These are phyloP conservation scores for Zygnema cylindricum DNA, from an alignment of 139 green algal species.

Conservation along the genomic window DNA sequence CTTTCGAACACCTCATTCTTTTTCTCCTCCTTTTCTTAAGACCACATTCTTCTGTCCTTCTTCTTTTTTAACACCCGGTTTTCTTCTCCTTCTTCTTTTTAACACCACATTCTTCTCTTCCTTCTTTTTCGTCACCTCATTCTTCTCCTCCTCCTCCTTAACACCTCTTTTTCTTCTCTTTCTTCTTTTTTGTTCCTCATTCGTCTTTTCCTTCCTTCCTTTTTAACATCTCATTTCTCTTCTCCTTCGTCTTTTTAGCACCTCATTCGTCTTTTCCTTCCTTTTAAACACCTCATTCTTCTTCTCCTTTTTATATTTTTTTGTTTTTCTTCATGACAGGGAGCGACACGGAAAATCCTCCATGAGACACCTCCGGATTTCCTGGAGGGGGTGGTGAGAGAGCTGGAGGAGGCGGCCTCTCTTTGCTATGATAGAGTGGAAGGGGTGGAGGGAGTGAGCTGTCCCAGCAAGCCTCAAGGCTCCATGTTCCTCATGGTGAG, in stretches of 20 bases:
- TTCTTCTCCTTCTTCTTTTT: no score
- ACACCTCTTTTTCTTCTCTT: no score
- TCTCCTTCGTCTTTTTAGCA: not conserved
- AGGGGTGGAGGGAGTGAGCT: slow-evolving; percentile 37
- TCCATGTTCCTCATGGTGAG: slow-evolving; percentile 65
- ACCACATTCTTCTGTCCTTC: no score
- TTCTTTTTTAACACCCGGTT: no score
- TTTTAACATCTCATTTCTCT: no score
- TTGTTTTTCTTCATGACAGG: slow-evolving; percentile 37
- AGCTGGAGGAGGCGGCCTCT: slow-evolving; percentile 5
- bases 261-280: not conserved
- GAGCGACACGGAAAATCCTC: slow-evolving; percentile 44
- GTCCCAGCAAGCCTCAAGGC: slow-evolving; percentile 45
- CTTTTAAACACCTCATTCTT: not conserved
- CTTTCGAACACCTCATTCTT: no score
- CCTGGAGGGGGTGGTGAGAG: not conserved
- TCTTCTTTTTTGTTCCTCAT: no score
- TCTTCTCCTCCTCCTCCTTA: no score
- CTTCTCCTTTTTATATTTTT: not conserved
- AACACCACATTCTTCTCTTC: no score
- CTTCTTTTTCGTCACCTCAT: no score
- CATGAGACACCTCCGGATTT: slow-evolving; percentile 29
- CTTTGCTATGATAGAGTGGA: slow-evolving; percentile 16
- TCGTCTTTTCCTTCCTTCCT: no score
- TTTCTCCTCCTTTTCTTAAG: no score